These are phyloP conservation scores for Amanita pallidorosea DNA, from an alignment of 768 basidiomycete genomes.

Conservation along the genomic window DNA sequence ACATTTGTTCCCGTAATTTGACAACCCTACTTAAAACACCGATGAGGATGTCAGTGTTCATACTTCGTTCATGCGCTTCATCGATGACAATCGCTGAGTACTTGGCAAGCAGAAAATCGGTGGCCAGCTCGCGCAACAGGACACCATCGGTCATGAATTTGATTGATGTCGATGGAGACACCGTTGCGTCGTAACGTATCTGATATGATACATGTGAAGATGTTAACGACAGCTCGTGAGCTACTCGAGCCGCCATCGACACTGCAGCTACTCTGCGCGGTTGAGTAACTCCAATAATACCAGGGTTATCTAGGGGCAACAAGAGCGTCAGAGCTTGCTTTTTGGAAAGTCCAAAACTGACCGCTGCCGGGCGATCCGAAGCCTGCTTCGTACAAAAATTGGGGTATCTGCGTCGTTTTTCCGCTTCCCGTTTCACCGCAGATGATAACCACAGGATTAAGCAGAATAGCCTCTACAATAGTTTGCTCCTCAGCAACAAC, in stretches of 20 bases:
- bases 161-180: slow-evolving; percentile 82
- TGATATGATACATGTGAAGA: slow-evolving; percentile 86
- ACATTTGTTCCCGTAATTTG: slow-evolving; percentile 80
- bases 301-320: slow-evolving; percentile 71
- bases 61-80: slow-evolving; percentile 95
- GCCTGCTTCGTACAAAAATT: slow-evolving; percentile 96
- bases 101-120: slow-evolving; percentile 86
- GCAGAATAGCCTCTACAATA: slow-evolving; percentile 83
- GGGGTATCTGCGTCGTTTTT: slow-evolving; percentile 97
- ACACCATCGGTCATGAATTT: slow-evolving; percentile 99
- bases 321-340: slow-evolving; percentile 2
- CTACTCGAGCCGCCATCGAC: slow-evolving; percentile 90
- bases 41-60: slow-evolving; percentile 96
- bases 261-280: slow-evolving; percentile 95
- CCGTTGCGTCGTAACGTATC: slow-evolving; percentile 94
- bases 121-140: slow-evolving; percentile 81
- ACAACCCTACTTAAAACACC: slow-evolving; percentile 94
- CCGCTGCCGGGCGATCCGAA: slow-evolving; percentile 80
- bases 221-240: slow-evolving; percentile 82
- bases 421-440: slow-evolving; percentile 94
- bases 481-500: slow-evolving; percentile 90
- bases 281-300: slow-evolving; percentile 97
- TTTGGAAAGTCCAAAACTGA: slow-evolving; percentile 21
- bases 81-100: slow-evolving; percentile 96
- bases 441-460: slow-evolving; percentile 81